Base-by-base conservation (phyloP, 306 rosid genomes). In the Cicer yamashitae region DNA sequence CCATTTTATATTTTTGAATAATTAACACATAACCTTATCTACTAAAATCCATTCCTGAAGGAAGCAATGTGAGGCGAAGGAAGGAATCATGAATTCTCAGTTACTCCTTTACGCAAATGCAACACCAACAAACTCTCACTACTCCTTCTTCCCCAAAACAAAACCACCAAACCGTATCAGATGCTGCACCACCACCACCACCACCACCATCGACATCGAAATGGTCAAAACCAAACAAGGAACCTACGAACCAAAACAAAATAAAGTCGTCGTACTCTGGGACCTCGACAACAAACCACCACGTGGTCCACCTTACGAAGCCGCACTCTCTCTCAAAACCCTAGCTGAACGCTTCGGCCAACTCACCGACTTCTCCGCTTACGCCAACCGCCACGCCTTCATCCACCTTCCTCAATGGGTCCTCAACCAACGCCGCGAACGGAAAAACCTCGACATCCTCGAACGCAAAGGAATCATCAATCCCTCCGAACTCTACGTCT, bases 261-360 rank as follows among this genome's bases (percentile, higher is more conserved):
- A 84, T 59, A 94, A 89, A 38, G 97, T 91, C 0, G 94, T 90
- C 0, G 84, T 91, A 9, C 84, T 94, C 0, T 94, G 97, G 98
- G 98, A 94, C 88, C 91, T 91, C 17, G 98, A 91, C 77, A 94
- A 94, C 87, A 90, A 91, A n/a, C 96, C 98, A 7, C 97, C 94
- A 0, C 94, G 97, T 0, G 97, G 96, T 0, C 93, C 93, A 1
- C 98, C 97, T 0, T 94, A 87, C 84, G 66, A 85, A 74, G 97
- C 96, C 46, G 96, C 94, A 47, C 71, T 87, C 78, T 87, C 94
- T 0, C 88, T 93, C 14, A 89, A 79, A 65, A 71, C 54, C 74
- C 69, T 87, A 2, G 94, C 91, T 4, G 51, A 82, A 8, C 87
- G 80, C 3, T 88, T 94, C 76, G 96, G 98, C n/a, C 82, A 94